Evolutionary conservation across 495 filamentous ascomycete species (phyloP).

Genomic region (Penicillium arizonense): DNA sequence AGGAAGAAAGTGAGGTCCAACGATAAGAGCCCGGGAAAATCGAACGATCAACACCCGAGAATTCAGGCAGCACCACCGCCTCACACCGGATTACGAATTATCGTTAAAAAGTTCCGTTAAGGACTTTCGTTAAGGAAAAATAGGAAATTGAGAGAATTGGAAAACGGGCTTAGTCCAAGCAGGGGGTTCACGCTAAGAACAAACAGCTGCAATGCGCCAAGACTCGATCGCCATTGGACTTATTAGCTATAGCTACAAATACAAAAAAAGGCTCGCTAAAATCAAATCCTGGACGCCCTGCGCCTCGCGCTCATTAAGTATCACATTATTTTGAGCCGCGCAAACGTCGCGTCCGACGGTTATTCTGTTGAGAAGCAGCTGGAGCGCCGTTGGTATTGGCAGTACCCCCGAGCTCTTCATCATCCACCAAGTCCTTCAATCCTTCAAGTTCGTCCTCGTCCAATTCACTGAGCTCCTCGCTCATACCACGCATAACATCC

Average conservation of each 20-base stretch:
- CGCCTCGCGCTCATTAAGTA: conserved; percentile 14
- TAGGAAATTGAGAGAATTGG: background rate
- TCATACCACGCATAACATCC: conserved; percentile 72
- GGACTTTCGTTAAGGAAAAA: background rate
- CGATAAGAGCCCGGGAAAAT: conserved; percentile 24
- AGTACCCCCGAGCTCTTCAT: conserved; percentile 28
- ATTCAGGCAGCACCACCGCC: conserved; percentile 6
- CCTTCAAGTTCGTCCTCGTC: conserved; percentile 70
- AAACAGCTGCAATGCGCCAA: conserved; percentile 1
- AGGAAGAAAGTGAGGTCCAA: conserved; percentile 21
- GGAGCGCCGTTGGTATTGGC: background rate
- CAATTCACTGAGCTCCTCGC: conserved; percentile 83
- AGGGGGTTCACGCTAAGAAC: too few relatives aligned
- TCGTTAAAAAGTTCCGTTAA: background rate
- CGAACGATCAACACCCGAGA: conserved; percentile 20
- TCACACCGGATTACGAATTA: background rate
- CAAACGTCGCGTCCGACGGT: conserved; percentile 40
- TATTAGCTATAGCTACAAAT: background rate
- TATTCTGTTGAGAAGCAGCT: conserved; percentile 21
- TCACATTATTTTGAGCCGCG: conserved; percentile 31
- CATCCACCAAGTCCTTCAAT: conserved; percentile 59
- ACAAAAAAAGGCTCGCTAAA: background rate
- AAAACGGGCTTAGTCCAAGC: background rate
- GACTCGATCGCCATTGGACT: background rate
- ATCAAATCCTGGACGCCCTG: conserved; percentile 12